Evolutionary conservation across 257 asterid species (phyloP).

Genomic region (Solanum tarijense): DNA sequence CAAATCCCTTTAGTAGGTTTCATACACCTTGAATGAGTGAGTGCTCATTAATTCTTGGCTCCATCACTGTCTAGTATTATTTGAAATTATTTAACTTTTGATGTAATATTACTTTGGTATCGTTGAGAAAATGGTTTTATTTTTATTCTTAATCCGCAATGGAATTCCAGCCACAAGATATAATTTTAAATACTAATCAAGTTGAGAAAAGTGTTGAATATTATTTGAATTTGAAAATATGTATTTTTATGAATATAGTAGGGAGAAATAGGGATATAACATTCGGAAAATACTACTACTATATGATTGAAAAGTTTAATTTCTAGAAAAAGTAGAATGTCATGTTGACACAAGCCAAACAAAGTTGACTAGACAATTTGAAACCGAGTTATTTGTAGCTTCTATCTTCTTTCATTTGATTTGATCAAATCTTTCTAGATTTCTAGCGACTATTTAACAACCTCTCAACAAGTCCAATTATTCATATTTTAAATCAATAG

Average conservation of each 20-base stretch:
- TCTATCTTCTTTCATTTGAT: not conserved
- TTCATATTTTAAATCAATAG: not conserved
- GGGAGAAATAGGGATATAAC: not conserved
- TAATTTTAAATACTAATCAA: too few relatives aligned
- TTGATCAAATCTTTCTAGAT: not conserved
- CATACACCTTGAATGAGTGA: too few relatives aligned
- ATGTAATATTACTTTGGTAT: not conserved
- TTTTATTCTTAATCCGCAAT: too few relatives aligned
- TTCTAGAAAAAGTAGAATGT: not conserved
- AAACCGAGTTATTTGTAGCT: not conserved
- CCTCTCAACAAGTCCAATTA: not conserved
- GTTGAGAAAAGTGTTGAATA: not conserved
- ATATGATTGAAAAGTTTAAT: not conserved
- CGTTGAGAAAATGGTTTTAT: not conserved
- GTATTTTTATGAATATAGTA: not conserved
- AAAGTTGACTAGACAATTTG: not conserved
- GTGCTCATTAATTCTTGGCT: not conserved
- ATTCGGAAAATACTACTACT: not conserved
- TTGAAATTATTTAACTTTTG: not conserved
- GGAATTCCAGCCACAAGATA: not conserved
- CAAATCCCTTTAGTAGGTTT: too few relatives aligned
- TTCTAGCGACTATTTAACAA: not conserved
- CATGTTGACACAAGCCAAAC: not conserved
- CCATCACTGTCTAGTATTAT: rapidly evolving
- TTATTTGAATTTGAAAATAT: not conserved